A percentile compares a stretch with the other conserved stretches of the same genome.
These are phyloP conservation scores for Hyphochytrium catenoides DNA, from an alignment of 352 stramenopile genomes.

Conservation along the genomic window DNA sequence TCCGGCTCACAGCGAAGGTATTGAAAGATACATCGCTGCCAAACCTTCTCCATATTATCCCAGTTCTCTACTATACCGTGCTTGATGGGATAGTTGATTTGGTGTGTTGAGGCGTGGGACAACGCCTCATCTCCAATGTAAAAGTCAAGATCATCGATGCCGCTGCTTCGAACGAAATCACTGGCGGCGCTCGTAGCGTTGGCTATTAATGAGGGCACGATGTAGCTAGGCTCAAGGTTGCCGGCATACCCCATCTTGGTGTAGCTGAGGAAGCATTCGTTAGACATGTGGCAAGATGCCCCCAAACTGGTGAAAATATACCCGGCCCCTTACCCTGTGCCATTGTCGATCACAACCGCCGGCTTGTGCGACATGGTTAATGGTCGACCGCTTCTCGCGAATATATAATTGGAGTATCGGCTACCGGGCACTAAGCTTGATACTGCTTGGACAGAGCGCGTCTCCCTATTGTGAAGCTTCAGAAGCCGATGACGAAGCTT, in stretches of 20 bases:
- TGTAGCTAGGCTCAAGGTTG: constrained; percentile 79
- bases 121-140: constrained; percentile 82
- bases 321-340: constrained; percentile 49
- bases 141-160: constrained; percentile 83
- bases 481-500: too few species aligned
- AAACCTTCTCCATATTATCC: constrained; percentile 86
- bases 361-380: too few species aligned
- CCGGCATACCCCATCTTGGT: constrained; percentile 89
- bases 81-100: constrained; percentile 67
- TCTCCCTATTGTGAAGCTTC: too few species aligned
- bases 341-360: constrained; percentile 88
- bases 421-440: too few species aligned
- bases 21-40: constrained; percentile 75
- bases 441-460: too few species aligned
- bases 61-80: constrained; percentile 77
- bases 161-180: constrained; percentile 21
- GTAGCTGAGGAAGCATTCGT: constrained; percentile 26
- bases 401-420: too few species aligned
- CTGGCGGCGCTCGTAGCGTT: constrained; percentile 25
- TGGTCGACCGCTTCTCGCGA: too few species aligned
- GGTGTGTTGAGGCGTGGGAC: constrained; percentile 61
- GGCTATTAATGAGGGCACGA: constrained; percentile 81
- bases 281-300: constrained; percentile 2
- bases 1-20: constrained; percentile 77
- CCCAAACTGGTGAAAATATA: neutral